Percentiles rank a stretch among this genome's conserved stretches.
Conservation (phyloP, 768 basidiomycete genomes). For the Phylloporus sp. region DNA sequence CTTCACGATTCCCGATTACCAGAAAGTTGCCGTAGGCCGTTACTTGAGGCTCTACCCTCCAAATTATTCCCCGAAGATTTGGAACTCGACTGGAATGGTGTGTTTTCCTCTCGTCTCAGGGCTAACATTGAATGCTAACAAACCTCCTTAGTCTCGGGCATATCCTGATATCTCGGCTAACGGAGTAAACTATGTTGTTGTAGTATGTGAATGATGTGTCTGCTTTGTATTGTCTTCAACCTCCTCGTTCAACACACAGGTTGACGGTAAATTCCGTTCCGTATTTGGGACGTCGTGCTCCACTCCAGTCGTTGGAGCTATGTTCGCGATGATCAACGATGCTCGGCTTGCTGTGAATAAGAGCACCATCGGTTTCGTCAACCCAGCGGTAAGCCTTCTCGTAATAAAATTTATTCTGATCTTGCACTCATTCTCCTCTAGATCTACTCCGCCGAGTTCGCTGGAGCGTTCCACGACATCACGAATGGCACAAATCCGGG, state of each 20-base stretch:
- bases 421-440: background rate
- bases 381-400: slow-evolving; percentile 37
- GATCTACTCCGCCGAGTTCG: slow-evolving; percentile 19
- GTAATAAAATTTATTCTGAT: too few relatives aligned
- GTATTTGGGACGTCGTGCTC: slow-evolving; percentile 31
- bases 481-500: slow-evolving; percentile 23
- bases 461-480: slow-evolving; percentile 19
- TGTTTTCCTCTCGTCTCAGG: slow-evolving; percentile 13
- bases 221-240: background rate
- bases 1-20: slow-evolving; percentile 41
- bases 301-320: slow-evolving; percentile 27
- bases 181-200: slow-evolving; percentile 31
- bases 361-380: slow-evolving; percentile 37
- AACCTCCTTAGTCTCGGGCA: slow-evolving; percentile 27
- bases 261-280: background rate
- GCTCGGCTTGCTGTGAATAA: slow-evolving; percentile 29
- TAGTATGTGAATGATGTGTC: slow-evolving; percentile 5
- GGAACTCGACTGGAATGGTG: slow-evolving; percentile 28
- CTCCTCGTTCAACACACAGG: slow-evolving; percentile 12
- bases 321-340: slow-evolving; percentile 36
- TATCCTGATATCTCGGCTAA: slow-evolving; percentile 38
- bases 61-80: slow-evolving; percentile 19
- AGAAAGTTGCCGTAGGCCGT: slow-evolving; percentile 29
- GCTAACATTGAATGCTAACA: slow-evolving; percentile 23
- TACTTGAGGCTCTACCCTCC: slow-evolving; percentile 31